Conservation (phyloP, 1,139 yeast genomes). For the Yamadazyma jaroonii region DNA sequence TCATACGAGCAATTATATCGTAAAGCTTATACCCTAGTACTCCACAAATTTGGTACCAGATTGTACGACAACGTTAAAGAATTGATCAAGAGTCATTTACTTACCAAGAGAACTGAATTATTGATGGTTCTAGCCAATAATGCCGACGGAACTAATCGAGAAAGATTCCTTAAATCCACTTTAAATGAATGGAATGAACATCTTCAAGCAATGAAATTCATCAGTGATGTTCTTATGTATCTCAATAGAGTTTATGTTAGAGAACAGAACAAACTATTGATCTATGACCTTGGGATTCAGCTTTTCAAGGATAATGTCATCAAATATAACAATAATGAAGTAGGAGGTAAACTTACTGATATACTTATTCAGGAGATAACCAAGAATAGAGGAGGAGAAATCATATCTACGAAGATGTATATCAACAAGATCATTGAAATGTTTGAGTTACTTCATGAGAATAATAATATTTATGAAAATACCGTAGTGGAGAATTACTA, state of each 20-base stretch:
- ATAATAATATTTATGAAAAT: slow-evolving; percentile 24
- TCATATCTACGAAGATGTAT: slow-evolving; percentile 49
- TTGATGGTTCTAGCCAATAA: slow-evolving; percentile 13
- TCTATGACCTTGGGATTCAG: slow-evolving; percentile 74
- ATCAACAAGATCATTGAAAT: slow-evolving; percentile 63
- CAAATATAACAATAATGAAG: slow-evolving; percentile 40
- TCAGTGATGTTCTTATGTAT: slow-evolving; percentile 86
- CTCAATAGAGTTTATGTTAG: slow-evolving; percentile 80
- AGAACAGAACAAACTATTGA: slow-evolving; percentile 62
- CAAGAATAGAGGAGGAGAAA: slow-evolving; percentile 56
- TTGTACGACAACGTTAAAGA: slow-evolving; percentile 63
- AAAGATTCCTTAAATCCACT: slow-evolving; percentile 5
- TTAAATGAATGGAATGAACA: slow-evolving; percentile 69
- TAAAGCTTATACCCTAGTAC: slow-evolving; percentile 74
- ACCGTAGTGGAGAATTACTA: slow-evolving; percentile 55
- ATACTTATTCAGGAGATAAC: slow-evolving; percentile 58
- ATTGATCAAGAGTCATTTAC: slow-evolving; percentile 52
- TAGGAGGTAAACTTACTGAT: slow-evolving; percentile 50
- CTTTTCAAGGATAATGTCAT: slow-evolving; percentile 49
- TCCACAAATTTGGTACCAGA: slow-evolving; percentile 68
- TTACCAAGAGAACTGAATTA: slow-evolving; percentile 23
- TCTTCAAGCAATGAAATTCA: slow-evolving; percentile 69
- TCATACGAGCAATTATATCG: slow-evolving; percentile 86
- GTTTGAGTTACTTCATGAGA: slow-evolving; percentile 57
- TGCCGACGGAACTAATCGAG: not conserved